Evolutionary conservation across 148 eudicot genomes (phyloP), one percentile per base, ranked within the genome.

Genomic region (Drosera capensis): DNA sequence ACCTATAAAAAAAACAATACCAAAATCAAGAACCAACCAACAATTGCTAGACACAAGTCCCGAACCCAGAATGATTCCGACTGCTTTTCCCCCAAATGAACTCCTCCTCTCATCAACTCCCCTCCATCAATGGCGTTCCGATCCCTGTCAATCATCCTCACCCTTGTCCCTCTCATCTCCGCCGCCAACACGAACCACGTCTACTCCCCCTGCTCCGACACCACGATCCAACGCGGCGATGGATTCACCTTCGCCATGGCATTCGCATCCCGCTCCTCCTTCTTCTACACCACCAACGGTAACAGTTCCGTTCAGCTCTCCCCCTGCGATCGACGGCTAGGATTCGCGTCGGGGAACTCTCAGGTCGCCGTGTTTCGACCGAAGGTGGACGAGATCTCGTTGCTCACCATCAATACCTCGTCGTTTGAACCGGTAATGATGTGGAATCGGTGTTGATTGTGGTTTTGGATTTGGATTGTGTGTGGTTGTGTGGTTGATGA

Each of bases 341-440:
- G 63, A 20, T 80, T 80, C 40, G 47, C 73, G 15, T 19, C 48
- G 14, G 14, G 44, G 23, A 67, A 48, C 48, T 50, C 88, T 29
- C 88, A 76, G 43, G 14, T 76, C 40, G 67, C 88, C 20, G 52
- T 76, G n/a, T 76, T 80, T 47, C 69, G 88, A 14, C 83, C 88
- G 16, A 80, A 80, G 58, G 80, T 80, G 12, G 88, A 80, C 21
- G 79, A 73, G 77, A 76, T 80, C 77, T 80, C 82, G 14, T 74
- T 80, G 39, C 80, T 80, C 55, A 80, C 90, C 37, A 49, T 80
- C 59, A 71, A 66, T 43, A 48, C 90, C 23, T 54, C 80, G 19
- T 59, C 48, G 23, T 67, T 80, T 45, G 45, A 43, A 5, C 82
- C 80, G 75, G 87, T 79, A 72, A n/a, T n/a, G n/a, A n/a, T n/a